Evolutionary conservation across 2,329 filamentous ascomycete genomes (phyloP).

Genomic region (Clonostachys byssicola): DNA sequence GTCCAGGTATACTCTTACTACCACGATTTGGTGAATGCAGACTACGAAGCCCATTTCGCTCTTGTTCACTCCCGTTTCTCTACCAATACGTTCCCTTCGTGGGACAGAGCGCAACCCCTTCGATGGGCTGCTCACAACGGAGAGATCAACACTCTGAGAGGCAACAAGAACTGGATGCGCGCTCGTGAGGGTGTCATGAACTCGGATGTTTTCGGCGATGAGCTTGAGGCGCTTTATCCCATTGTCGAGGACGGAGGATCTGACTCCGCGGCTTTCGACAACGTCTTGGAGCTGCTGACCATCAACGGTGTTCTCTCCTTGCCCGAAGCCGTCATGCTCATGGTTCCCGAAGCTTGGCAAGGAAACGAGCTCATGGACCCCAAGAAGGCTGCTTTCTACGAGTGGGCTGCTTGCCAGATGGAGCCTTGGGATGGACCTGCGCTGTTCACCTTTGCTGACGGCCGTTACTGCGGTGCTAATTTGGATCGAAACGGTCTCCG

Average conservation of each 20-base stretch:
- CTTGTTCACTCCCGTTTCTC: conserved; percentile 96
- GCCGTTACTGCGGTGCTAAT: conserved; percentile 94
- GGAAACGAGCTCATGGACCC: conserved; percentile 90
- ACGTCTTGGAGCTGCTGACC: conserved; percentile 87
- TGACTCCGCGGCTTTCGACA: conserved; percentile 95
- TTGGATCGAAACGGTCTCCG: conserved; percentile 92
- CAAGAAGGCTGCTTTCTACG: conserved; percentile 94
- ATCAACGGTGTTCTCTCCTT: conserved; percentile 95
- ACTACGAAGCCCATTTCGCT: conserved; percentile 96
- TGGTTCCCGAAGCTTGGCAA: conserved; percentile 98
- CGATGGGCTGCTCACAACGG: conserved; percentile 98
- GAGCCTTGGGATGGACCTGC: conserved; percentile 98
- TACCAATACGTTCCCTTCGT: conserved; percentile 96
- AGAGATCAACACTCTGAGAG: conserved; percentile 95
- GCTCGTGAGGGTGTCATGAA: conserved; percentile 93
- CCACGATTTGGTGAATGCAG: conserved; percentile 92
- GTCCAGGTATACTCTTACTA: conserved; percentile 98
- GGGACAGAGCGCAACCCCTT: conserved; percentile 94
- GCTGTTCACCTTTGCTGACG: conserved; percentile 94
- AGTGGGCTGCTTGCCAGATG: conserved; percentile 98
- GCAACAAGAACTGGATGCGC: conserved; percentile 99
- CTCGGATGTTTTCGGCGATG: conserved; percentile 87
- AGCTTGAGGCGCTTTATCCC: conserved; percentile 85
- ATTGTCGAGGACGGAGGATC: conserved; percentile 96
- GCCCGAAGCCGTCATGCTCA: conserved; percentile 95